Evolutionary conservation across 768 basidiomycete genomes (phyloP), one percentile per base, ranked within the genome.

Genomic region (Tricholoma saponaceum): DNA sequence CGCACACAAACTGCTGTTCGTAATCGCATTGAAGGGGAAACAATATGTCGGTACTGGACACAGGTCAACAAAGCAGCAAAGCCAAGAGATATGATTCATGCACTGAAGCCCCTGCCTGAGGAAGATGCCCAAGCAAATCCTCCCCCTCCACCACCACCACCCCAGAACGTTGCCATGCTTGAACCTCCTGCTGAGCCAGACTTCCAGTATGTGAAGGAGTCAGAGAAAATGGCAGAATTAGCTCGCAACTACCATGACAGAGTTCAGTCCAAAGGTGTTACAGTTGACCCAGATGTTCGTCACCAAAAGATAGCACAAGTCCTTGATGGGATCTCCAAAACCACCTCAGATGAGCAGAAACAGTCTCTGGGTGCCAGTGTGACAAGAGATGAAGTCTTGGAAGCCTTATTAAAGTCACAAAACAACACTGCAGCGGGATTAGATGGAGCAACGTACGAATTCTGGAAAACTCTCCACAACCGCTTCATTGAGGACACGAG

Each of bases 391-490:
- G 59, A 66, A 53, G 52, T 66, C 0, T 2, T 7, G 0, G 13
- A 54, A 18, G 63, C 63, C 0, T 46, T 64, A 7, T 50, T 50
- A 57, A 49, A 26, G 8, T 46, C 60, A 2, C 51, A 57, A 7
- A 55, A 57, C 43, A 60, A 59, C 1, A 66, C 59, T 18, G 60
- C 65, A 1, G 26, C 65, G 5, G 63, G 65, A 3, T 16, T 59
- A 9, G 63, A 66, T 43, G 58, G 65, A 20, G 51, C 62, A 1
- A 55, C 59, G 5, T 52, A 64, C 33, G 67, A 75, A 44, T 16
- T 72, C 0, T 72, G 65, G 63, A 71, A 70, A 51, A 54, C n/a
- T 0, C 51, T 66, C 3, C n/a, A 53, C 4, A 28, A 52, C 6
- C 47, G 26, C n/a, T 51, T 30, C 25, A 35, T 58, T 41, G 55